These are phyloP conservation scores for Handroanthus guayacan DNA, from an alignment of 257 asterid species.

Conservation along the genomic window DNA sequence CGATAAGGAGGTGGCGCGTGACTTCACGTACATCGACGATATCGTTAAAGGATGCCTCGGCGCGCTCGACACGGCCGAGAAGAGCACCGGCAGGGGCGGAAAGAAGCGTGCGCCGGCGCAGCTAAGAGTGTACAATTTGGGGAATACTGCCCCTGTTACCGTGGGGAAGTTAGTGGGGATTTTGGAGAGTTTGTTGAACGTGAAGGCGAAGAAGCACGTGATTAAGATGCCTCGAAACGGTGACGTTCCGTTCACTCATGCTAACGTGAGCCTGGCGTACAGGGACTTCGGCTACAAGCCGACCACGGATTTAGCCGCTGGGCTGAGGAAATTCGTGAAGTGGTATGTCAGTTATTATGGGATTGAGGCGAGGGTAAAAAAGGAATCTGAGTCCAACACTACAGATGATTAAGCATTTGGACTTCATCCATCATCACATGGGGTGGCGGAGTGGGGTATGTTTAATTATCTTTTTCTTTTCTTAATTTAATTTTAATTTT, in stretches of 20 bases:
- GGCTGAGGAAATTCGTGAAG: conserved; percentile 83
- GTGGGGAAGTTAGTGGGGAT: conserved; percentile 87
- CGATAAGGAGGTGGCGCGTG: conserved; percentile 96
- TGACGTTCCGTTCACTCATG: conserved; percentile 96
- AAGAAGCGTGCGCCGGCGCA: conserved; percentile 88
- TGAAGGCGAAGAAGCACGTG: conserved; percentile 78
- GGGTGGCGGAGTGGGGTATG: conserved; percentile 43
- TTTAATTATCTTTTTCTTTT: conserved; percentile 30
- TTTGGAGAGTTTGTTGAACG: conserved; percentile 58
- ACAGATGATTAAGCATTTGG: conserved; percentile 46
- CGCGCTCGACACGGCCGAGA: conserved; percentile 95
- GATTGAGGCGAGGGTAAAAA: conserved; percentile 73
- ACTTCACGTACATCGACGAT: conserved; percentile 95
- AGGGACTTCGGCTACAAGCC: conserved; percentile 89
- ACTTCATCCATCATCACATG: conserved; percentile 40
- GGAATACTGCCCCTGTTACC: conserved; percentile 92
- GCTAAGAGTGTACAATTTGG: conserved; percentile 87
- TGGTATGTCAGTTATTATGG: conserved; percentile 94
- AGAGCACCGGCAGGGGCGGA: conserved; percentile 94
- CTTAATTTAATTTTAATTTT: conserved; percentile 1
- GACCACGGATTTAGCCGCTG: conserved; percentile 82
- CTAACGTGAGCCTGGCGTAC: conserved; percentile 87
- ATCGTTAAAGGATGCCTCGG: conserved; percentile 88
- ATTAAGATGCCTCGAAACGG: conserved; percentile 93
- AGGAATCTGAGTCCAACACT: conserved; percentile 47